Conservation (phyloP, 768 basidiomycete species). For the Cubamyces sp. region DNA sequence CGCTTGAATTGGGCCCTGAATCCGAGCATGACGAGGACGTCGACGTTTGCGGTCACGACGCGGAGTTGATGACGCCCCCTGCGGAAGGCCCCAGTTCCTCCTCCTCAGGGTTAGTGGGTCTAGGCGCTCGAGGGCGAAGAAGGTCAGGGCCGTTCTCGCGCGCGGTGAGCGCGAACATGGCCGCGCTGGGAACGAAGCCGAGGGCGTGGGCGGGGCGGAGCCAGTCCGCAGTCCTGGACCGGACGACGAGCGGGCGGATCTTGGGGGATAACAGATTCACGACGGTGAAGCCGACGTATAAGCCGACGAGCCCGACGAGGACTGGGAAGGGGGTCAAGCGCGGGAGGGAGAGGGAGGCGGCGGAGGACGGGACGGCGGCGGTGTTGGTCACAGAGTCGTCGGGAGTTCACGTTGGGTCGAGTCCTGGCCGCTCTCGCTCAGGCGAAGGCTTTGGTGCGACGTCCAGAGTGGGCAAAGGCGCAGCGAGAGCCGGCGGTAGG, state of each 20-base stretch:
- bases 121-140: neutral
- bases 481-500: neutral
- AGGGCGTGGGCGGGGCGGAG: constrained; percentile 10
- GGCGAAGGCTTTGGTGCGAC: neutral
- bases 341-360: constrained; percentile 5
- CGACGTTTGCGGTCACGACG: neutral
- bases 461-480: no score
- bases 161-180: constrained; percentile 16
- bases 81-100: constrained; percentile 46
- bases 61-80: constrained; percentile 37
- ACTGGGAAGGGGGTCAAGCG: constrained; percentile 18
- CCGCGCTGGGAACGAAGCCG: neutral
- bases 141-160: constrained; percentile 21
- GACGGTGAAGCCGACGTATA: constrained; percentile 19
- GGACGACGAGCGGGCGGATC: constrained; percentile 5
- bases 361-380: neutral
- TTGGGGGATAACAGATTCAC: constrained; percentile 23
- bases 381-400: neutral
- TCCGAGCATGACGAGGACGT: neutral
- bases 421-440: no score
- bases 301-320: constrained; percentile 15
- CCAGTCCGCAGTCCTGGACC: constrained; percentile 13
- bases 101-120: neutral
- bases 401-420: no score
- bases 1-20: constrained; percentile 5